Percentiles rank a stretch among this genome's conserved stretches.
These are phyloP conservation scores for Fusarium bactridioides DNA, from an alignment of 2,329 filamentous ascomycete species.

Conservation along the genomic window DNA sequence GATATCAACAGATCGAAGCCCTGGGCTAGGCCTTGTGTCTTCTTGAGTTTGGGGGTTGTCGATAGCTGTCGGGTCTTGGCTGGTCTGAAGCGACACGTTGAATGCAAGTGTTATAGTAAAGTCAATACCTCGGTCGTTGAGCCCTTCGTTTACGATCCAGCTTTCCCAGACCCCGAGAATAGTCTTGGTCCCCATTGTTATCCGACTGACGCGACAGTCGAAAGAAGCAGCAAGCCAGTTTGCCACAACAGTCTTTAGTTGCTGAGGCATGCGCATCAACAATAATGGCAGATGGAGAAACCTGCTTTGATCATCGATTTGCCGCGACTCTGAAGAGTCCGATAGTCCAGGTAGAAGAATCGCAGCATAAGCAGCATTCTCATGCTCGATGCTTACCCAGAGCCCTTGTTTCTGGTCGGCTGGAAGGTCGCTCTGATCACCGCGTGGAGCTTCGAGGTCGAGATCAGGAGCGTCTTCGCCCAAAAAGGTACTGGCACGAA, in stretches of 20 bases:
- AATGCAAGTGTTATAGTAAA: conserved; percentile 62
- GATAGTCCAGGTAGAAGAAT: conserved; percentile 56
- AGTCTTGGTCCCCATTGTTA: conserved; percentile 60
- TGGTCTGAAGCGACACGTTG: conserved; percentile 48
- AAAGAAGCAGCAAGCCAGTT: conserved; percentile 63
- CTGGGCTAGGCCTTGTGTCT: conserved; percentile 31
- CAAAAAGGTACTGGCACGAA: conserved; percentile 46
- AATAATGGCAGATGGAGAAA: conserved; percentile 62
- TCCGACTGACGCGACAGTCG: conserved; percentile 62
- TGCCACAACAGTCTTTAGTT: conserved; percentile 58
- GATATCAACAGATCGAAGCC: conserved; percentile 58
- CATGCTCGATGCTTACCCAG: conserved; percentile 61
- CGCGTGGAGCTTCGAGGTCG: conserved; percentile 11
- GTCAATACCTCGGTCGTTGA: conserved; percentile 51
- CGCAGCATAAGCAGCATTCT: conserved; percentile 60
- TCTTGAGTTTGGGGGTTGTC: conserved; percentile 27
- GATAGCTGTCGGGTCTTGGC: neutral
- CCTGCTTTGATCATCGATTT: conserved; percentile 18
- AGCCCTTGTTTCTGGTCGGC: conserved; percentile 44
- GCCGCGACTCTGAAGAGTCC: neutral
- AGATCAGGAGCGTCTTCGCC: conserved; percentile 40
- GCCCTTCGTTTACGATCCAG: conserved; percentile 55
- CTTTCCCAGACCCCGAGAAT: conserved; percentile 59
- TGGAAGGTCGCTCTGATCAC: conserved; percentile 25
- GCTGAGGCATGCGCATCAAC: conserved; percentile 62